Evolutionary conservation across 441 rosid species (phyloP).

Genomic region (Adansonia gregorii): DNA sequence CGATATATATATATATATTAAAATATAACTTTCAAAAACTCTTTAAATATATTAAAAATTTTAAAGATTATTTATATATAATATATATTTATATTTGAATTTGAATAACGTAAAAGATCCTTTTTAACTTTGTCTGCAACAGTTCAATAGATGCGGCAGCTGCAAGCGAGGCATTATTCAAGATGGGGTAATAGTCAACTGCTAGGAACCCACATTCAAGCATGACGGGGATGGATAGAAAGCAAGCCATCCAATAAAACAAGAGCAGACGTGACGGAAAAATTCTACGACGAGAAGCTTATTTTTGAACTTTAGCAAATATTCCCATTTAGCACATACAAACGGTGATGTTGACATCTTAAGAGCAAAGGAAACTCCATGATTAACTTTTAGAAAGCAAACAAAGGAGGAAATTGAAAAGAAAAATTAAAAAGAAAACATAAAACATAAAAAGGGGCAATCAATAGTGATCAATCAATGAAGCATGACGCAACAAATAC

Average conservation of each 20-base stretch:
- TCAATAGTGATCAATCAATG: constrained; percentile 28
- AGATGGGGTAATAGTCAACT: not conserved
- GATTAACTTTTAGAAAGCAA: not conserved
- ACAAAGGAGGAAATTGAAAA: not conserved
- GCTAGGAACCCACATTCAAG: not conserved
- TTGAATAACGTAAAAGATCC: no score
- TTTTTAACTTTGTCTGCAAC: not conserved
- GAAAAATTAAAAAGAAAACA: no score
- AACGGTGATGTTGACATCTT: not conserved
- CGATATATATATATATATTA: no score
- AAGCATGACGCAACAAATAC: constrained; percentile 29
- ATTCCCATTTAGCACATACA: not conserved
- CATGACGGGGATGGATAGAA: not conserved
- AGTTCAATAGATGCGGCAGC: not conserved
- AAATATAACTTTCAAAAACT: no score
- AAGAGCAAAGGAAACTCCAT: not conserved
- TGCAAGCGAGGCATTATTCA: not conserved
- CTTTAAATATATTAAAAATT: no score
- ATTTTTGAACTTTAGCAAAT: not conserved
- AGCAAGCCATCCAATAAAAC: not conserved
- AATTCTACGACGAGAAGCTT: not conserved
- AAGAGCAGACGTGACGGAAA: not conserved
- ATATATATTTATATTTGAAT: no score
- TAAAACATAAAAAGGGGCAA: not conserved
- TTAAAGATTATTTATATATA: no score